Base-by-base conservation (phyloP, 1,284 basidiomycete genomes). In the Porodaedalea pini region DNA sequence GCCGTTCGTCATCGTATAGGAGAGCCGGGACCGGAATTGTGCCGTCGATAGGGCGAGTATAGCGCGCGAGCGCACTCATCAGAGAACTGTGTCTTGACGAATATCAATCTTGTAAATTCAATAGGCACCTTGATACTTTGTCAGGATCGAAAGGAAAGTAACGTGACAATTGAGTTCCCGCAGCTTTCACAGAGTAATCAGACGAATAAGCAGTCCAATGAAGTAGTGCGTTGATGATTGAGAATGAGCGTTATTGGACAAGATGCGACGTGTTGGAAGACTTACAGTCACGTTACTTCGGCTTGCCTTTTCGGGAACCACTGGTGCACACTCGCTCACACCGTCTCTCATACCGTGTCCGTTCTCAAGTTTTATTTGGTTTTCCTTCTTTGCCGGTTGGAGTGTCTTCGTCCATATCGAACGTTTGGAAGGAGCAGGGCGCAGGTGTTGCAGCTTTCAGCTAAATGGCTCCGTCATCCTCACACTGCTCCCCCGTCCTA, bases 1-100 rank as follows among this genome's bases (percentile, higher is more conserved):
- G 75, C 41, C 83, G 81, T 71, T 97, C 94, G 57, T 93, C 90
- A 5, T 81, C 76, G 64, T 90, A 90, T 0, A 91, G 73, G n/a
- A 90, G 72, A 4, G 87, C 88, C 43, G 76, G 77, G 5, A 89
- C 74, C 3, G 89, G 89, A 50, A 90, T 88, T 0, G 85, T 83
- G 17, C 88, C 88, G 62, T 91, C 88, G 10, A 88, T 73, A 25
- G 73, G 64, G 62, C 69, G 73, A 41, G 81, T 78, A 66, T 77
- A 84, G 15, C 58, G 54, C n/a, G 34, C 15, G 21, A 60, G 54
- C 11, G 54, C 54, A 27, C 40, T 34, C 54, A 60, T 60, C 23
- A 36, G 19, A 11, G 39, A 47, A 17, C 11, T 23, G 10, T 11
- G 44, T 19, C 23, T 45, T 23, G 19, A 15, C 45, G 31, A 31